phyloP scores from a whole-genome alignment of 169 alveolate species.

The Babesia bigemina region DNA sequence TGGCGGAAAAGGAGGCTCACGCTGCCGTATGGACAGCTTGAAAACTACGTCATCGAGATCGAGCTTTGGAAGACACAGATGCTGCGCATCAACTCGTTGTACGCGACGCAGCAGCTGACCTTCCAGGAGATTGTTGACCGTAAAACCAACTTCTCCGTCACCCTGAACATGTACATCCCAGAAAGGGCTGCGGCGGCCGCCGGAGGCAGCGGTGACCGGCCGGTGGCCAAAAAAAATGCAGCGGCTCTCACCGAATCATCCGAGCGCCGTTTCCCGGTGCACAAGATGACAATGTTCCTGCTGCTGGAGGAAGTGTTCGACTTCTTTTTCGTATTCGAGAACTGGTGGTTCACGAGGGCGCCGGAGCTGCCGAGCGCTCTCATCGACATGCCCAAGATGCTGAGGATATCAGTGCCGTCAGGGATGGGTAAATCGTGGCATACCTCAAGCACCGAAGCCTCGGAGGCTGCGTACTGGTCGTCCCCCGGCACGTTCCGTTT shows the following conservation, averaged over 20 bases:
- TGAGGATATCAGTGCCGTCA: constrained; percentile 69
- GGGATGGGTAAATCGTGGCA: constrained; percentile 65
- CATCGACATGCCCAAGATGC: constrained; percentile 60
- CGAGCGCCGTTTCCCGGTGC: constrained; percentile 39
- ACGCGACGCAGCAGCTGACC: constrained; percentile 75
- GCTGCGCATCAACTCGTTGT: constrained; percentile 74
- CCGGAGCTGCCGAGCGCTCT: constrained; percentile 67
- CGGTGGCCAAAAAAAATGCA: not conserved
- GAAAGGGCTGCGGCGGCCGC: constrained; percentile 45
- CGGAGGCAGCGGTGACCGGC: constrained; percentile 36
- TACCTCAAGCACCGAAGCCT: constrained; percentile 47
- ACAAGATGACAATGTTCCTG: constrained; percentile 68
- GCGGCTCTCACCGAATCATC: constrained; percentile 22
- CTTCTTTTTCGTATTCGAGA: constrained; percentile 75
- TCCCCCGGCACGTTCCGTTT: constrained; percentile 76
- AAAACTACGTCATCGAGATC: constrained; percentile 74
- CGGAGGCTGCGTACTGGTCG: constrained; percentile 73
- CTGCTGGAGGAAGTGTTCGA: constrained; percentile 76
- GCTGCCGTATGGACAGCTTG: constrained; percentile 81
- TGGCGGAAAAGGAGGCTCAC: constrained; percentile 75
- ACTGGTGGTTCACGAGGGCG: constrained; percentile 79
- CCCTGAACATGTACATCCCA: constrained; percentile 71
- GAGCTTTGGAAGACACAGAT: constrained; percentile 82
- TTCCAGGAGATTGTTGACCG: constrained; percentile 79
- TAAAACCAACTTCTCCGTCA: constrained; percentile 75